These are phyloP conservation scores for Corylus avellana DNA, from an alignment of 306 rosid species.

Conservation along the genomic window DNA sequence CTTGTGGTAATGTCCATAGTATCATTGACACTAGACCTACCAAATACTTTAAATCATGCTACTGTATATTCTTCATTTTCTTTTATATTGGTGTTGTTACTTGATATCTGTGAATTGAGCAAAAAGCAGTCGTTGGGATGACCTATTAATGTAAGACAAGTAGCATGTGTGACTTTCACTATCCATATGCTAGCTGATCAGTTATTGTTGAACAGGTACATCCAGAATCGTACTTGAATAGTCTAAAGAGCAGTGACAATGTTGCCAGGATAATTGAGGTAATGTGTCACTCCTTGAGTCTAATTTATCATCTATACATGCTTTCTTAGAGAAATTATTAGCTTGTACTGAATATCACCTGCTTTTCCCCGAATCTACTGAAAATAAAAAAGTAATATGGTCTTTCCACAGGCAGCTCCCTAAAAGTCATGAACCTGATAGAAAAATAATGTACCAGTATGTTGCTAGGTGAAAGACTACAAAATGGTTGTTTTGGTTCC, in stretches of 20 bases:
- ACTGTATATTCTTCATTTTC: conserved; percentile 5
- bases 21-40: not conserved
- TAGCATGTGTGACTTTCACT: conserved; percentile 10
- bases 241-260: conserved; percentile 65
- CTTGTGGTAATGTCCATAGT: conserved; percentile 63
- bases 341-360: not conserved
- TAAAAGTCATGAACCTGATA: not conserved
- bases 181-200: conserved; percentile 22
- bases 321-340: not conserved
- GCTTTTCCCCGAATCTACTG: not conserved
- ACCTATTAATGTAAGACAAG: conserved; percentile 17
- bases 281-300: conserved; percentile 17
- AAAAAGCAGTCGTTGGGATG: conserved; percentile 2
- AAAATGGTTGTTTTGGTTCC: not conserved
- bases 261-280: conserved; percentile 91
- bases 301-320: not conserved
- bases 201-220: conserved; percentile 61
- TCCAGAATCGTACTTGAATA: conserved; percentile 71
- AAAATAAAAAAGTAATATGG: no score
- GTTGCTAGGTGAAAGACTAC: conserved; percentile 2
- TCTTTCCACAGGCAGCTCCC: not conserved
- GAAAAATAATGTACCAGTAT: not conserved
- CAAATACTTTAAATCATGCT: not conserved
- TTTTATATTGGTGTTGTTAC: conserved; percentile 11
- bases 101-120: not conserved